phyloP scores from a whole-genome alignment of 2,329 filamentous ascomycete genomes.

The Exophiala phaeomuriformis region DNA sequence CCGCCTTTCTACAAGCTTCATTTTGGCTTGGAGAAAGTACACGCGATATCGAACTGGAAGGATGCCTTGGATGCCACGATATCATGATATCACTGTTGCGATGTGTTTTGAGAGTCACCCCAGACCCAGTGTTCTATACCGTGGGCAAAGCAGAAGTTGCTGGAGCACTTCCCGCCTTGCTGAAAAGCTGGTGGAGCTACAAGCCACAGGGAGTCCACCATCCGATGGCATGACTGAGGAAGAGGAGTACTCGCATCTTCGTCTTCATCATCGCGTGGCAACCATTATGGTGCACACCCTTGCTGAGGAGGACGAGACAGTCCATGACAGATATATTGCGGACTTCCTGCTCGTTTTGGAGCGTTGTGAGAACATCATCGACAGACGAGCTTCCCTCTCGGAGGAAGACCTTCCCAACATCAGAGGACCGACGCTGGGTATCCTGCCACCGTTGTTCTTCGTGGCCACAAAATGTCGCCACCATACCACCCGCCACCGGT shows the following conservation, averaged over 20 bases:
- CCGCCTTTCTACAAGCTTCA: slow-evolving; percentile 3
- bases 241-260: slow-evolving; percentile 3
- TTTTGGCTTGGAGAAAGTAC: neutral
- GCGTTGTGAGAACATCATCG: slow-evolving; percentile 4
- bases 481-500: slow-evolving; percentile 37
- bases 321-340: slow-evolving; percentile 4
- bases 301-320: neutral
- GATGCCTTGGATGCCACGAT: slow-evolving; percentile 2
- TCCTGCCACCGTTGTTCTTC: slow-evolving; percentile 58
- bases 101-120: slow-evolving; percentile 4
- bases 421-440: slow-evolving; percentile 35
- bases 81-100: slow-evolving; percentile 2
- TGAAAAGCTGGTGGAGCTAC: neutral
- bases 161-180: neutral
- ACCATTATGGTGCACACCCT: slow-evolving; percentile 5
- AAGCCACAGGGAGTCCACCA: no score
- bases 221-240: neutral
- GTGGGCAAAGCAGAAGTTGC: neutral
- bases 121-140: neutral
- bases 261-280: slow-evolving; percentile 6
- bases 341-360: slow-evolving; percentile 6
- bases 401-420: neutral
- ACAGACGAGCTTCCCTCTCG: neutral
- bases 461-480: slow-evolving; percentile 60
- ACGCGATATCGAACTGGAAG: neutral